Conservation (phyloP, 306 rosid species). For the Alnus glutinosa region DNA sequence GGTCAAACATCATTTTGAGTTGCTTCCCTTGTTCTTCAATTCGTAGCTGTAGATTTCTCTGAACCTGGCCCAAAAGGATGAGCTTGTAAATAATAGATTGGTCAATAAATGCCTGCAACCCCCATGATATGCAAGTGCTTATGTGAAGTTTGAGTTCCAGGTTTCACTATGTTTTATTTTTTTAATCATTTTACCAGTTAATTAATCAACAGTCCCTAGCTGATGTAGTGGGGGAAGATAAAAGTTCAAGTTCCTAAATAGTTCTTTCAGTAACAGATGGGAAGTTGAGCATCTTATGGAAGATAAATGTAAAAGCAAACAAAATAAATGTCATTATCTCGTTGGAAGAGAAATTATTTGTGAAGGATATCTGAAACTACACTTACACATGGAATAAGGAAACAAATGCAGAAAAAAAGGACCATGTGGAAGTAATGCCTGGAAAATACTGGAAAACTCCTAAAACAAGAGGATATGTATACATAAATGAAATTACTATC, state of each 20-base stretch:
- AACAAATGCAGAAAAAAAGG: not conserved
- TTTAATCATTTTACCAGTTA: too few relatives aligned
- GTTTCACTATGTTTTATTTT: not conserved
- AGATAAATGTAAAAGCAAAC: not conserved
- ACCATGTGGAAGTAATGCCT: not conserved
- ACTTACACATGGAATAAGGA: not conserved
- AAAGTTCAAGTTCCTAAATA: not conserved
- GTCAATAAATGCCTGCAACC: not conserved
- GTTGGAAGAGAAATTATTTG: not conserved
- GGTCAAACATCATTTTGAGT: conserved; percentile 58
- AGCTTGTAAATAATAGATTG: not conserved
- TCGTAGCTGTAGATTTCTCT: conserved; percentile 44
- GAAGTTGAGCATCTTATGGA: not conserved
- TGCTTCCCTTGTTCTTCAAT: conserved; percentile 67
- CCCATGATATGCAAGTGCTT: not conserved
- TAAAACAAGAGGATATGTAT: not conserved
- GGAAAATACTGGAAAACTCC: not conserved
- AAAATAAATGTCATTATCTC: not conserved
- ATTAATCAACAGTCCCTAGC: too few relatives aligned
- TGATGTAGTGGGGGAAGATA: too few relatives aligned
- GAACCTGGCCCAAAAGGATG: conserved; percentile 35
- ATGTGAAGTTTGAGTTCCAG: not conserved
- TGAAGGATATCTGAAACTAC: not conserved
- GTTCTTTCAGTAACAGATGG: not conserved
- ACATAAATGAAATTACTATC: not conserved